phyloP scores from a whole-genome alignment of 192 early-diverging fungal genomes.

The Podila verticillata region DNA sequence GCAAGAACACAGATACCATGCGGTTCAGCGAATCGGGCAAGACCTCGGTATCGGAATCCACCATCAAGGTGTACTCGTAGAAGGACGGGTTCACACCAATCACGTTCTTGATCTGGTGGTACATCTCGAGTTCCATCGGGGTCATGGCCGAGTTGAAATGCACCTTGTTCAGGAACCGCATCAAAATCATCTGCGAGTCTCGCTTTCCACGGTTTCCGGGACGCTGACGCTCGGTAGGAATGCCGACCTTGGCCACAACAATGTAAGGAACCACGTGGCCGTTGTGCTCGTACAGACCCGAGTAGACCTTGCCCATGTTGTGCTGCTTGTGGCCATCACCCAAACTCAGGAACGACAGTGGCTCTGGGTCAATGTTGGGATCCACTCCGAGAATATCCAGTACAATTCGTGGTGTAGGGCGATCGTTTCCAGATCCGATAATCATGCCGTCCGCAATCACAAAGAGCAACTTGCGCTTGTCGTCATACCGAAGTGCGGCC shows the following conservation, averaged over 20 bases:
- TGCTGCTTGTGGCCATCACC: slow-evolving; percentile 93
- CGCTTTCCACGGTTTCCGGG: slow-evolving; percentile 99
- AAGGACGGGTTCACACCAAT: slow-evolving; percentile 96
- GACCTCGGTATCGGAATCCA: slow-evolving; percentile 97
- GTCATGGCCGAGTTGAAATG: slow-evolving; percentile 95
- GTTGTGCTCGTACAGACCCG: slow-evolving; percentile 92
- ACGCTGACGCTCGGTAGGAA: slow-evolving; percentile 80
- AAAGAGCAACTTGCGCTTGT: slow-evolving; percentile 97
- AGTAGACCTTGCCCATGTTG: slow-evolving; percentile 98
- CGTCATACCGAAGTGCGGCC: slow-evolving; percentile 90
- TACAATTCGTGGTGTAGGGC: slow-evolving; percentile 95
- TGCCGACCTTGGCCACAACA: slow-evolving; percentile 96
- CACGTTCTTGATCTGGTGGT: slow-evolving; percentile 98
- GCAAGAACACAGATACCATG: slow-evolving; percentile 89
- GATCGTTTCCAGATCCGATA: slow-evolving; percentile 95
- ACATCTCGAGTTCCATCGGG: slow-evolving; percentile 96
- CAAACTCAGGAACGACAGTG: slow-evolving; percentile 87
- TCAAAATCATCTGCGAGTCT: slow-evolving; percentile 98
- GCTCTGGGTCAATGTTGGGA: slow-evolving; percentile 83
- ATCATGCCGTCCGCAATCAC: slow-evolving; percentile 98
- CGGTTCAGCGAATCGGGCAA: slow-evolving; percentile 90
- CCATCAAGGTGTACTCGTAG: slow-evolving; percentile 98
- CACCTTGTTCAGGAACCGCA: slow-evolving; percentile 97
- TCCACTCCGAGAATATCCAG: slow-evolving; percentile 96
- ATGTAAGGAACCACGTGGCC: slow-evolving; percentile 96